These are phyloP conservation scores for Beauveria sp. DNA, from an alignment of 2,329 filamentous ascomycete species.

Conservation along the genomic window DNA sequence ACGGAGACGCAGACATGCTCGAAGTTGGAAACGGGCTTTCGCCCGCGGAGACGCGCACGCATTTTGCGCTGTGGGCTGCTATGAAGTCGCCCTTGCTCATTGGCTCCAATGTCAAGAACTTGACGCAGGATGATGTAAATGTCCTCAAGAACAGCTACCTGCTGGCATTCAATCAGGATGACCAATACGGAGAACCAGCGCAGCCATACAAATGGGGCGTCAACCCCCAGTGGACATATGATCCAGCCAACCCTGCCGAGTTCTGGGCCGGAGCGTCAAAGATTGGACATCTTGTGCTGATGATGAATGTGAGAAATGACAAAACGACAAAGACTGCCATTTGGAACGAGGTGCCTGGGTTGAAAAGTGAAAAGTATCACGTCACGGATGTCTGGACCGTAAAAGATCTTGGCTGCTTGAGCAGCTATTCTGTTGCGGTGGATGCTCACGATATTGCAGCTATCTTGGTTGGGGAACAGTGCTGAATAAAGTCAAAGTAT, in stretches of 20 bases:
- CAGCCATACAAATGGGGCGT: constrained; percentile 40
- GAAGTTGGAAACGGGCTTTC: constrained; percentile 44
- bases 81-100: constrained; percentile 45
- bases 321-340: constrained; percentile 27
- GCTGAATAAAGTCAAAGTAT: background rate
- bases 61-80: constrained; percentile 44
- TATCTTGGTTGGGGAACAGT: constrained; percentile 13
- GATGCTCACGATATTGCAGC: constrained; percentile 28
- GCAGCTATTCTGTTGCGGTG: constrained; percentile 21
- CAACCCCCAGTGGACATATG: constrained; percentile 42
- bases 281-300: constrained; percentile 36
- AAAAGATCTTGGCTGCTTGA: constrained; percentile 28
- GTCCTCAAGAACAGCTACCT: constrained; percentile 35
- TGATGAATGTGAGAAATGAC: constrained; percentile 35
- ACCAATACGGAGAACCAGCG: constrained; percentile 31
- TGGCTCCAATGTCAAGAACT: constrained; percentile 31
- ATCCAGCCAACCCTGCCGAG: constrained; percentile 38
- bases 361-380: constrained; percentile 25
- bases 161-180: constrained; percentile 39
- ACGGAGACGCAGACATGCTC: constrained; percentile 43
- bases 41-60: constrained; percentile 35
- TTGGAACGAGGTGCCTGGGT: constrained; percentile 36
- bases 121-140: constrained; percentile 27
- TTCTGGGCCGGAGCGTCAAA: constrained; percentile 38
- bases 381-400: constrained; percentile 41